These are phyloP conservation scores for Neurospora pannonica DNA, from an alignment of 495 filamentous ascomycete genomes.

Conservation along the genomic window DNA sequence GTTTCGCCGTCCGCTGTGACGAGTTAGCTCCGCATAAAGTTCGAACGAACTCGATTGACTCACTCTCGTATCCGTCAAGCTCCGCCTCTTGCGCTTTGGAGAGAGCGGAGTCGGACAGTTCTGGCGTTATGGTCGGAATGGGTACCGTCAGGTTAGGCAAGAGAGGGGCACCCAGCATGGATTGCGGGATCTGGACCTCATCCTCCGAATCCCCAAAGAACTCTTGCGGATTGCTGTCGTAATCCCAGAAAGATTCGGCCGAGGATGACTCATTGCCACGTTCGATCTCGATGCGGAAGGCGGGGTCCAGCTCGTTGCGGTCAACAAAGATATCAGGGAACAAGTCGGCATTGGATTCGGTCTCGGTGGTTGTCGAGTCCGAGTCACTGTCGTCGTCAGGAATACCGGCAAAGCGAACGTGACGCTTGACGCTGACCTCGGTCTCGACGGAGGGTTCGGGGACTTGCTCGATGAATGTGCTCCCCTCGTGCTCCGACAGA, in stretches of 20 bases:
- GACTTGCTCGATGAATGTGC: slow-evolving; percentile 33
- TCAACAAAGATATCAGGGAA: slow-evolving; percentile 66
- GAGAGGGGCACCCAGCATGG: background rate
- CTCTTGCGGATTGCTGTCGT: slow-evolving; percentile 21
- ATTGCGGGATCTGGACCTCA: slow-evolving; percentile 9
- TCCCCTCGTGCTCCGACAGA: slow-evolving; percentile 35
- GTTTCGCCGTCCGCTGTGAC: slow-evolving; percentile 71
- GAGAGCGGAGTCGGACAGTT: slow-evolving; percentile 3
- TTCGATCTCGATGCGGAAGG: slow-evolving; percentile 61
- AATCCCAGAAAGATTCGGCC: slow-evolving; percentile 38
- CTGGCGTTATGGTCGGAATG: slow-evolving; percentile 30
- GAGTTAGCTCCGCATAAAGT: slow-evolving; percentile 42
- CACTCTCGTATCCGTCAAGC: slow-evolving; percentile 76
- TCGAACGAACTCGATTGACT: slow-evolving; percentile 29
- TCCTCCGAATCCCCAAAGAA: slow-evolving; percentile 21
- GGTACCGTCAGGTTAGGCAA: slow-evolving; percentile 7
- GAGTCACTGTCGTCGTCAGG: slow-evolving; percentile 36
- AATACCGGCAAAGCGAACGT: slow-evolving; percentile 42
- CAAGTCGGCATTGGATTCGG: slow-evolving; percentile 39
- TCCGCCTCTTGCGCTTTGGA: slow-evolving; percentile 34
- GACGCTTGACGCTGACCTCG: slow-evolving; percentile 37
- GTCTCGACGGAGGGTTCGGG: slow-evolving; percentile 33
- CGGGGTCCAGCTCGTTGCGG: slow-evolving; percentile 59
- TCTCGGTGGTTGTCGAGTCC: slow-evolving; percentile 39
- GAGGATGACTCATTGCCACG: slow-evolving; percentile 40